A percentile compares a stretch with the other conserved stretches of the same genome.
These are phyloP conservation scores for Nitzschia sp. DNA, from an alignment of 108 stramenopile species.

Conservation along the genomic window DNA sequence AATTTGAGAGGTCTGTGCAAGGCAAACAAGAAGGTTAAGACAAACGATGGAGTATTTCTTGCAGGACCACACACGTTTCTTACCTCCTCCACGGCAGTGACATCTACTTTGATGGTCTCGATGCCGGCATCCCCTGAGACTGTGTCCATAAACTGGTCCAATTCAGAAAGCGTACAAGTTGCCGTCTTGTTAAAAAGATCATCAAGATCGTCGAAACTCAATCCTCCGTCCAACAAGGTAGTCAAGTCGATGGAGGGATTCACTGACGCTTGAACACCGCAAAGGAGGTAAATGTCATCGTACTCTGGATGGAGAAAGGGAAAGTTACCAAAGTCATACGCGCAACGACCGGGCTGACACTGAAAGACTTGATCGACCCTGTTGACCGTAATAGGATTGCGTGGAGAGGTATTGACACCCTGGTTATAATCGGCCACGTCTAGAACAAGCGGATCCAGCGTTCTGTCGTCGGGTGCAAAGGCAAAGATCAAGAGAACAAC, in stretches of 20 bases:
- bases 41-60: too few relatives aligned
- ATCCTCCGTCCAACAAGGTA: too few relatives aligned
- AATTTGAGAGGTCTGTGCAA: neutral
- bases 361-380: constrained; percentile 31
- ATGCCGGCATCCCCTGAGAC: constrained; percentile 45
- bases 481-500: constrained; percentile 67
- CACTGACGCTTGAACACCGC: constrained; percentile 33
- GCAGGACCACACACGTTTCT: too few relatives aligned
- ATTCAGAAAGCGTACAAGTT: neutral
- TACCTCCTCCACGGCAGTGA: constrained; percentile 9
- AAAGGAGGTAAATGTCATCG: constrained; percentile 55
- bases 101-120: neutral
- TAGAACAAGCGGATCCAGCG: constrained; percentile 47
- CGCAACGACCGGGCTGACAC: constrained; percentile 79
- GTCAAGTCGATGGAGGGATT: constrained; percentile 1
- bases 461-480: constrained; percentile 34
- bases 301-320: constrained; percentile 28
- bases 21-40: too few relatives aligned
- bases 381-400: constrained; percentile 80
- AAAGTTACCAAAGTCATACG: constrained; percentile 23
- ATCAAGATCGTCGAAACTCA: too few relatives aligned
- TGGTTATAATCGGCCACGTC: constrained; percentile 62
- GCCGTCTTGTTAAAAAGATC: neutral
- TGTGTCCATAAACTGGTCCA: constrained; percentile 11
- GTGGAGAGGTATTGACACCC: constrained; percentile 35